These are phyloP conservation scores for Triglochin maritima DNA, from an alignment of 106 monocot genomes.

Conservation along the genomic window DNA sequence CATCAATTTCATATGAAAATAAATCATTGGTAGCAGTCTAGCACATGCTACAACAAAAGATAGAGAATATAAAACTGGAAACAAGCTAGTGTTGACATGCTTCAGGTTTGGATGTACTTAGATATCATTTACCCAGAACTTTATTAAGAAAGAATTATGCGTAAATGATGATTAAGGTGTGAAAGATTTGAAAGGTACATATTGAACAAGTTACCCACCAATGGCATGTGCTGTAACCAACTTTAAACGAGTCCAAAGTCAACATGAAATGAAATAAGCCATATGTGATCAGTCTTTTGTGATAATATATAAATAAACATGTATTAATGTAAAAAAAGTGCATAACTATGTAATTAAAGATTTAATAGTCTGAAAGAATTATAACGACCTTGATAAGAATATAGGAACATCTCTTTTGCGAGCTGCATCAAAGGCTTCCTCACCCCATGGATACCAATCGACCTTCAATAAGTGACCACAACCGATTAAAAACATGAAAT, in stretches of 20 bases:
- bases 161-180: too few species aligned
- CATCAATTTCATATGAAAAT: too few species aligned
- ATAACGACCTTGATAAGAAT: constrained; percentile 71
- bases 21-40: too few species aligned
- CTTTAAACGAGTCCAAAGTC: constrained; percentile 21
- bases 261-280: constrained; percentile 3
- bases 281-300: not conserved
- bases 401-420: constrained; percentile 78
- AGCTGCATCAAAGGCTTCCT: constrained; percentile 82
- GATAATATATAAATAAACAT: constrained; percentile 5
- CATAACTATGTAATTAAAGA: not conserved
- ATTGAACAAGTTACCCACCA: constrained; percentile 42
- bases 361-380: not conserved
- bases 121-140: too few species aligned
- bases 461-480: constrained; percentile 43
- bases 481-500: too few species aligned
- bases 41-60: too few species aligned
- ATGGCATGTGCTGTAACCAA: constrained; percentile 99
- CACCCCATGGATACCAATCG: constrained; percentile 98
- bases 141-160: too few species aligned
- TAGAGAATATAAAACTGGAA: too few species aligned
- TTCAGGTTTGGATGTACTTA: too few species aligned
- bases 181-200: too few species aligned
- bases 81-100: too few species aligned
- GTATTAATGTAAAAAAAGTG: constrained; percentile 2